phyloP scores from a whole-genome alignment of 371 early-diverging fungal species.

The Enteropsectra breve region DNA sequence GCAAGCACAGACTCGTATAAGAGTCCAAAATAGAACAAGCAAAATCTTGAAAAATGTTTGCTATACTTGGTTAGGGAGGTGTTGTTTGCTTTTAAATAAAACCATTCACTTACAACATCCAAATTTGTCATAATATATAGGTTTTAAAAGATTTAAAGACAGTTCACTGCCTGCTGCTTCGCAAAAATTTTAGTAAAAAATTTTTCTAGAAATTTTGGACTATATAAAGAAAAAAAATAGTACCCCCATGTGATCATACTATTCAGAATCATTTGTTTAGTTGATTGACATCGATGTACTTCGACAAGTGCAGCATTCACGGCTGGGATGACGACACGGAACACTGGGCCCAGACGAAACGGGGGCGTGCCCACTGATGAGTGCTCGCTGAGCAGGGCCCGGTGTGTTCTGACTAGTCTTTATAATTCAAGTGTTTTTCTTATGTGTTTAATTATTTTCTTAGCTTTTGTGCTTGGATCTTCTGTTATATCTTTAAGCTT shows the following conservation, averaged over 20 bases:
- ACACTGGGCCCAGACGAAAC: constrained; percentile 12
- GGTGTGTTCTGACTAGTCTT: constrained; percentile 45
- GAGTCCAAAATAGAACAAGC: no score
- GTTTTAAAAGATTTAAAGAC: no score
- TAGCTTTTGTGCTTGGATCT: no score
- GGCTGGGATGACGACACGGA: constrained; percentile 40
- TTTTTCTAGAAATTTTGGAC: background rate
- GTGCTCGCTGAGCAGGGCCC: background rate
- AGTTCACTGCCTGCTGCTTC: background rate
- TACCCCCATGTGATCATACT: constrained; percentile 37
- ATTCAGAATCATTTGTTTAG: constrained; percentile 51
- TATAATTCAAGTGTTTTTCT: constrained; percentile 25
- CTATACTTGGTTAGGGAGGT: no score
- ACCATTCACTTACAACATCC: no score
- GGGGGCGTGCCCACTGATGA: constrained; percentile 17
- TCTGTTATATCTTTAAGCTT: no score
- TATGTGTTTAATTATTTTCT: background rate
- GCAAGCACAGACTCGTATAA: no score
- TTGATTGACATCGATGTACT: constrained; percentile 9
- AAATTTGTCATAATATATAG: no score
- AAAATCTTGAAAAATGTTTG: no score
- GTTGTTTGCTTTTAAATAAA: no score
- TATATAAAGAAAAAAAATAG: background rate
- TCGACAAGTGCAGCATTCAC: constrained; percentile 22
- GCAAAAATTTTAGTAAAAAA: no score